These are phyloP conservation scores for Debaryomyces sp. DNA, from an alignment of 1,139 yeast species.

Conservation along the genomic window DNA sequence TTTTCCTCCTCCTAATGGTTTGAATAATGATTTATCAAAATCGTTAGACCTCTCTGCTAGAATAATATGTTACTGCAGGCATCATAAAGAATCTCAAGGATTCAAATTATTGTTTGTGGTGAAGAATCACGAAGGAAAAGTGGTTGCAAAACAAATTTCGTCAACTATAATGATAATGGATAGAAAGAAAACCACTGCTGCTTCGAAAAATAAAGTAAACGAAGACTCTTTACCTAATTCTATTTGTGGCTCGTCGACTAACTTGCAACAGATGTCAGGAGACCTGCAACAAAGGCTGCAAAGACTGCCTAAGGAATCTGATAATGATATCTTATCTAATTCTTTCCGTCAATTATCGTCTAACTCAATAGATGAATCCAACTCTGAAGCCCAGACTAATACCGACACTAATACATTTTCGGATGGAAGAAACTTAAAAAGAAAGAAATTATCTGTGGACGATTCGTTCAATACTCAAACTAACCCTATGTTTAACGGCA, in stretches of 20 bases:
- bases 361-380: constrained; percentile 67
- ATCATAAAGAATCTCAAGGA: constrained; percentile 83
- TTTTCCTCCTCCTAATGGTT: constrained; percentile 65
- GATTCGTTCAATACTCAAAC: constrained; percentile 41
- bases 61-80: constrained; percentile 94
- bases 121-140: constrained; percentile 57
- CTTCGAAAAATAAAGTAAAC: constrained; percentile 9
- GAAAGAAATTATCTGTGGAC: constrained; percentile 49
- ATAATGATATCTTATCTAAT: constrained; percentile 9
- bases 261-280: constrained; percentile 14
- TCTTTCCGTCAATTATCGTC: constrained; percentile 46
- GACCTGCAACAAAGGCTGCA: constrained; percentile 9
- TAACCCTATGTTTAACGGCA: constrained; percentile 50
- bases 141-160: constrained; percentile 74
- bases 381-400: constrained; percentile 57
- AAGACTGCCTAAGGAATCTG: constrained; percentile 11
- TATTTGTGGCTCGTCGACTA: constrained; percentile 25
- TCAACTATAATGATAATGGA: constrained; percentile 89
- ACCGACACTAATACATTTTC: constrained; percentile 27
- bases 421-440: constrained; percentile 38
- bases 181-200: constrained; percentile 66
- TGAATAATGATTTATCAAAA: constrained; percentile 35
- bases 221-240: constrained; percentile 22
- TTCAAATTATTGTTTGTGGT: constrained; percentile 74
- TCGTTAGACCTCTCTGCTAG: constrained; percentile 78